These are phyloP conservation scores for Helicostylum pulchrum DNA, from an alignment of 192 early-diverging fungal genomes.

Conservation along the genomic window DNA sequence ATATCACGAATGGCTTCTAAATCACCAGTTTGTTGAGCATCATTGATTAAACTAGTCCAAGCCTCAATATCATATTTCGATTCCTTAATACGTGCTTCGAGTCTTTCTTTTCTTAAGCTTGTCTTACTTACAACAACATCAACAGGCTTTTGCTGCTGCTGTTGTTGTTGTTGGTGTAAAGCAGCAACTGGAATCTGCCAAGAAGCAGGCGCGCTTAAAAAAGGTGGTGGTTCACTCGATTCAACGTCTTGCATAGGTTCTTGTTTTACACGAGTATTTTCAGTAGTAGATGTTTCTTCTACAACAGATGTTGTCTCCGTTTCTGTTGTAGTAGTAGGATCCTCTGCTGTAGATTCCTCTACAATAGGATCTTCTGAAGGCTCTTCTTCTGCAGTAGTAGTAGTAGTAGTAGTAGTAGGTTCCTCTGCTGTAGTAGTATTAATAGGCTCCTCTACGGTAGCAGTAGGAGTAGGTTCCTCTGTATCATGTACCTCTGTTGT, in stretches of 20 bases:
- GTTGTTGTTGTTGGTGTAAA: slow-evolving; percentile 15
- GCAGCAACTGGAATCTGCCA: slow-evolving; percentile 47
- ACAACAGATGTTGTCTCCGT: too few relatives aligned
- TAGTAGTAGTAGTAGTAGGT: too few relatives aligned
- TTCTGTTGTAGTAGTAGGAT: too few relatives aligned
- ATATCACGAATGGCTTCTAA: slow-evolving; percentile 54
- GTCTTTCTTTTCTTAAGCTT: slow-evolving; percentile 45
- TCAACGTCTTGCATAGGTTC: neutral
- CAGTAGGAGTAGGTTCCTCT: neutral
- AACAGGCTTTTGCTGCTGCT: neutral
- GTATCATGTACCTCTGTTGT: neutral
- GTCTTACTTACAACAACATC: slow-evolving; percentile 9
- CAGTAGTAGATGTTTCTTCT: too few relatives aligned
- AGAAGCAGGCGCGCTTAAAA: slow-evolving; percentile 36
- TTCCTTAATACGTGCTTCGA: slow-evolving; percentile 52
- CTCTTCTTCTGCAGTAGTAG: neutral
- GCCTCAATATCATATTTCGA: slow-evolving; percentile 62
- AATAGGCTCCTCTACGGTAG: neutral
- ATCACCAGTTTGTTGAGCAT: slow-evolving; percentile 57
- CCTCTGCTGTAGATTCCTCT: too few relatives aligned
- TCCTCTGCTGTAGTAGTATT: neutral
- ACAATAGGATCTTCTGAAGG: neutral
- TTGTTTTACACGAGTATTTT: neutral
- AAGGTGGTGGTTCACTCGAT: slow-evolving; percentile 5
- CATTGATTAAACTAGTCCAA: slow-evolving; percentile 62